phyloP scores from a whole-genome alignment of 208 protist genomes.

The Naegleria fowleri region DNA sequence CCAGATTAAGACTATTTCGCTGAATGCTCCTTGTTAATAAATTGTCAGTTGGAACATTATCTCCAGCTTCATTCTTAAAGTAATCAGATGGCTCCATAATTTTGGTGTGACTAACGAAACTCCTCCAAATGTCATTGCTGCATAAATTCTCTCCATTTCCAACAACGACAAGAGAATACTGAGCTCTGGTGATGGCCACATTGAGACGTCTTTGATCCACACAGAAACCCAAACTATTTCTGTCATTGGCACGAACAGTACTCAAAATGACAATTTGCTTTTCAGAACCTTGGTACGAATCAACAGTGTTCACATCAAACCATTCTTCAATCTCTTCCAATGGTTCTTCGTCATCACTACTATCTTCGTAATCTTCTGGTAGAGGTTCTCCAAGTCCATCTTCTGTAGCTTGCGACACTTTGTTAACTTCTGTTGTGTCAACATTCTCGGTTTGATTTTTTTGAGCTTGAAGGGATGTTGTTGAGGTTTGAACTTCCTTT shows the following conservation, averaged over 20 bases:
- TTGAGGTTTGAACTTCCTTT: neutral
- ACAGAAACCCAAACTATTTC: slow-evolving; percentile 49
- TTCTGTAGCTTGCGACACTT: neutral
- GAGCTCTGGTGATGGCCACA: slow-evolving; percentile 45
- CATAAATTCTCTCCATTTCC: slow-evolving; percentile 33
- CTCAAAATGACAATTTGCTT: slow-evolving; percentile 57
- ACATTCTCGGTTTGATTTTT: neutral
- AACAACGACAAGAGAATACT: slow-evolving; percentile 29
- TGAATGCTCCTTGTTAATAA: neutral
- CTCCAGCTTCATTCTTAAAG: neutral
- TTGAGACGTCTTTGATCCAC: slow-evolving; percentile 49
- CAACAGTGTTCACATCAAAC: slow-evolving; percentile 46
- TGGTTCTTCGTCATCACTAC: neutral
- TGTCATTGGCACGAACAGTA: slow-evolving; percentile 48
- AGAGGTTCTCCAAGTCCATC: neutral
- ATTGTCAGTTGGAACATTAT: neutral
- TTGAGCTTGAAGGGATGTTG: neutral
- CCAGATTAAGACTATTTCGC: neutral
- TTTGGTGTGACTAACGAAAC: neutral
- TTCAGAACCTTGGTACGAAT: slow-evolving; percentile 54
- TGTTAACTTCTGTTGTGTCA: too few relatives aligned
- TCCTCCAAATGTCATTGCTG: neutral
- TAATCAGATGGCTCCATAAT: neutral
- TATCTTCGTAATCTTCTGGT: neutral
- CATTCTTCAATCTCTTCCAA: neutral